Conservation (phyloP, 352 stramenopile genomes). For the Phytopythium aichiense region DNA sequence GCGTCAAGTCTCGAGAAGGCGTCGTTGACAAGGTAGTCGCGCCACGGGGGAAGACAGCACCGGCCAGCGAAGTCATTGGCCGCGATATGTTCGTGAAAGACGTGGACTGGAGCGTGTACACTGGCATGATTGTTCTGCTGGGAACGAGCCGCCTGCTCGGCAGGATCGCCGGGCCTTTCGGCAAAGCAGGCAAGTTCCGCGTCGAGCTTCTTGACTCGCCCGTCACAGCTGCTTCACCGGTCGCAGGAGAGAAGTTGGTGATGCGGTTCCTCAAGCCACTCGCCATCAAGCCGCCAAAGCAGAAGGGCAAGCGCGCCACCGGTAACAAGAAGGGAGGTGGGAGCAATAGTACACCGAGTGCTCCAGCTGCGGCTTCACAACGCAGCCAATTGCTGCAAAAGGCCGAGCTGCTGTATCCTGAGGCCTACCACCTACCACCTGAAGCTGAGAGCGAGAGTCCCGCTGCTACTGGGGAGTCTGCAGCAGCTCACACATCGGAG, state of each 20-base stretch:
- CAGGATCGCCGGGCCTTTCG: conserved; percentile 65
- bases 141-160: conserved; percentile 30
- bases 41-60: conserved; percentile 7
- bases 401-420: conserved; percentile 33
- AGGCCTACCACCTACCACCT: conserved; percentile 25
- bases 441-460: neutral
- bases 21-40: conserved; percentile 52
- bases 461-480: too few species aligned
- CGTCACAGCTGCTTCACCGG: conserved; percentile 8
- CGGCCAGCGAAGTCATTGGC: conserved; percentile 37
- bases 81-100: conserved; percentile 79
- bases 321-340: neutral
- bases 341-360: neutral
- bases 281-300: conserved; percentile 32
- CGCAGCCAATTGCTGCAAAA: conserved; percentile 39
- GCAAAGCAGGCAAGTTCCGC: conserved; percentile 78
- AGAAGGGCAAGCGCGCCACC: conserved; percentile 11
- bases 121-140: conserved; percentile 44
- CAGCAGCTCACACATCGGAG: neutral
- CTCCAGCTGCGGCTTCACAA: neutral
- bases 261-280: conserved; percentile 60
- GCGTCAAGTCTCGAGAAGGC: conserved; percentile 55
- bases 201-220: conserved; percentile 23
- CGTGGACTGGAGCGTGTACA: conserved; percentile 66
- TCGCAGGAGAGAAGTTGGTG: conserved; percentile 37